phyloP scores from a whole-genome alignment of 495 filamentous ascomycete genomes.

The Aspergillus indologenus region DNA sequence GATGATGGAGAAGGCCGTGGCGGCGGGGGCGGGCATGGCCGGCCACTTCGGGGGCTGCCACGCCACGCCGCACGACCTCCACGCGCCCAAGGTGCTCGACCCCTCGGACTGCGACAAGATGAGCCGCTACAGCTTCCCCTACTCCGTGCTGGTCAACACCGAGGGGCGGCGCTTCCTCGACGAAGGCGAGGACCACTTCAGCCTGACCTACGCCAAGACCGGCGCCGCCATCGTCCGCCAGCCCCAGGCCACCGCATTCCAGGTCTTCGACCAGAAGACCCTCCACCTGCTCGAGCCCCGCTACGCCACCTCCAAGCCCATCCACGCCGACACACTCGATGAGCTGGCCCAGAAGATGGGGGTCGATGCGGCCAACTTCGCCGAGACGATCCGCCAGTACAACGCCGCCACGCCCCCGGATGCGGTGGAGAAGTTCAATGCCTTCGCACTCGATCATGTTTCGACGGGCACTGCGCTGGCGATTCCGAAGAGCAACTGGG shows the following conservation, averaged over 20 bases:
- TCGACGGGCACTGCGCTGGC: too few relatives aligned
- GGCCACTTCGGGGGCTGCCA: slow-evolving; percentile 10
- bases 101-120: slow-evolving; percentile 1
- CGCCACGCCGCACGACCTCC: slow-evolving; percentile 9
- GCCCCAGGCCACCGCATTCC: neutral
- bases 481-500: too few relatives aligned
- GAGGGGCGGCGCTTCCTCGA: slow-evolving; percentile 7
- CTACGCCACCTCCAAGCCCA: too few relatives aligned
- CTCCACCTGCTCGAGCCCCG: too few relatives aligned
- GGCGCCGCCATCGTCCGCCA: slow-evolving; percentile 1
- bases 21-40: neutral
- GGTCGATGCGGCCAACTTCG: too few relatives aligned
- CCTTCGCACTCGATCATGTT: too few relatives aligned
- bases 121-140: slow-evolving; percentile 13
- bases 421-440: too few relatives aligned
- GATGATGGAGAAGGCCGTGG: slow-evolving; percentile 11
- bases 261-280: too few relatives aligned
- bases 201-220: slow-evolving; percentile 10
- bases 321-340: too few relatives aligned
- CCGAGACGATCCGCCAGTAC: too few relatives aligned
- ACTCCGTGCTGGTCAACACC: slow-evolving; percentile 7
- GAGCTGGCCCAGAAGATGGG: too few relatives aligned
- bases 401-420: too few relatives aligned
- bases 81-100: slow-evolving; percentile 4
- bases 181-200: slow-evolving; percentile 9